phyloP scores from a whole-genome alignment of 2,329 filamentous ascomycete genomes.

The Colletotrichum sp. region DNA sequence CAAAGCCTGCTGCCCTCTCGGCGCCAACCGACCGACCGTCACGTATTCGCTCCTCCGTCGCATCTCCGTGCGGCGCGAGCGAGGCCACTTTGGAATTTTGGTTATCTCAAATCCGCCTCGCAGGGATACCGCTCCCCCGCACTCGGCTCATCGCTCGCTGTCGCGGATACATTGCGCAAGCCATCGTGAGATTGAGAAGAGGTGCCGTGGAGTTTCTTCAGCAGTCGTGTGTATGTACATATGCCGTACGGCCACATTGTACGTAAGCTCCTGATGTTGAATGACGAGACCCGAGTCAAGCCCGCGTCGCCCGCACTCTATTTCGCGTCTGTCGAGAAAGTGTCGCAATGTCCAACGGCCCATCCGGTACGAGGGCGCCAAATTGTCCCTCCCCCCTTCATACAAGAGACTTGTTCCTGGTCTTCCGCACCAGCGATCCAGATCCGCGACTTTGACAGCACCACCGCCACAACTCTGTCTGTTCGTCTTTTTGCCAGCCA shows the following conservation, averaged over 20 bases:
- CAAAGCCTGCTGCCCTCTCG: neutral
- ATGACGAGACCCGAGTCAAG: neutral
- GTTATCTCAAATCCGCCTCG: neutral
- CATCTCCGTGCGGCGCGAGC: neutral
- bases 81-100: neutral
- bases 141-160: neutral
- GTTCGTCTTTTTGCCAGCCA: neutral
- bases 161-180: conserved; percentile 1
- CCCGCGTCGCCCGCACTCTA: neutral
- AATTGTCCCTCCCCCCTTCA: neutral
- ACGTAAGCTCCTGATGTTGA: neutral
- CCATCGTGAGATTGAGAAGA: neutral
- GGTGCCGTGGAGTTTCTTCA: neutral
- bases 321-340: neutral
- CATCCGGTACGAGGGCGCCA: neutral
- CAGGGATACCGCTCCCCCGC: conserved; percentile 2
- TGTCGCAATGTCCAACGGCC: neutral
- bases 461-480: neutral
- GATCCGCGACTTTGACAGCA: conserved; percentile 5
- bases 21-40: neutral
- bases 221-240: neutral
- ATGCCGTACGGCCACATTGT: neutral
- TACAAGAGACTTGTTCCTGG: neutral
- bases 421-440: conserved; percentile 3
- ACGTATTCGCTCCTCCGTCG: neutral